Evolutionary conservation across 2,329 filamentous ascomycete species (phyloP), one percentile per base, ranked within the genome.

Genomic region (Chaetothyriales sp.): DNA sequence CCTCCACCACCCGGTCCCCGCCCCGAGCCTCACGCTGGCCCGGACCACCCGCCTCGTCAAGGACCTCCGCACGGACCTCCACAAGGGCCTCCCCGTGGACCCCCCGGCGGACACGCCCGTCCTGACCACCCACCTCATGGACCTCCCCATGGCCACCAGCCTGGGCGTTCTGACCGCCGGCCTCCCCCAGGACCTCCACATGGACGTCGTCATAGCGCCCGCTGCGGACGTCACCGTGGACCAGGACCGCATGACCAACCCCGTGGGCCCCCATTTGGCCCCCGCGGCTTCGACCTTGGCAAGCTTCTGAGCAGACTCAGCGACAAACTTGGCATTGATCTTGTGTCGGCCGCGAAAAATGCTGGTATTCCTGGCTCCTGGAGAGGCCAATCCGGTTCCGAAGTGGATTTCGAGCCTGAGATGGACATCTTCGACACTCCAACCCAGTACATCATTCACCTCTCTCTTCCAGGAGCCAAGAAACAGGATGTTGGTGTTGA

Each of bases 401-500:
- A 62, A 2, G 55, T 60, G 18, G 67, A 69, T 55, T 70, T 70
- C 52, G 59, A 61, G 10, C 68, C 67, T 19, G 56, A 58, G 12
- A 64, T 62, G 28, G 86, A 93, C 63, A 69, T 89, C 56, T 92
- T 90, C 71, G 77, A 83, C 63, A 83, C 81, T 4, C 67, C 78
- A 5, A 67, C 70, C 28, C 67, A 78, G 12, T 88, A 80, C 63
- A 70, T 87, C 44, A 68, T 92, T 7, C 85, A 92, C 65, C 62
- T 79, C 46, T 81, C 84, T 1, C 73, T 93, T 0, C 84, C 87
- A 0, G 86, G 86, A 22, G 85, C 82, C 1, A 81, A 81, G 68
- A 89, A 88, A 67, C 77, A 86, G 60, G 84, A 92, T 61, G 71
- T 92, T 5, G 82, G 77, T 51, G 78, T 92, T 45, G 81, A 81